Conservation (phyloP, 306 rosid species). For the Sophora flavescens region DNA sequence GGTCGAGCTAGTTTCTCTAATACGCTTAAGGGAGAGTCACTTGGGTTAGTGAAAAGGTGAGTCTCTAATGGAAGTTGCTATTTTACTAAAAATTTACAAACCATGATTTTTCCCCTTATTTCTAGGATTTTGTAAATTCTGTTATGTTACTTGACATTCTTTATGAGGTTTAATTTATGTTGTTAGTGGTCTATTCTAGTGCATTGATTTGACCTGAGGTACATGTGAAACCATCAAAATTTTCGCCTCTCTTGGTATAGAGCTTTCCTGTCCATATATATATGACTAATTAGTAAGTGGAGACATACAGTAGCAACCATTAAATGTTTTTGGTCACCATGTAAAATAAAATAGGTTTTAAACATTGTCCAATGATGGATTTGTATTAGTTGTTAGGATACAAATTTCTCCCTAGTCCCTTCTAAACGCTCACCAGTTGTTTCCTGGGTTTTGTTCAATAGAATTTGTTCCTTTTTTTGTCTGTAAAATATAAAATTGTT, state of each 20-base stretch:
- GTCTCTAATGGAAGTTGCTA: neutral
- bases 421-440: neutral
- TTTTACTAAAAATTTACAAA: neutral
- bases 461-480: neutral
- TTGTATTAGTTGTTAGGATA: no score
- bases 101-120: neutral
- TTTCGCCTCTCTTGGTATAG: neutral
- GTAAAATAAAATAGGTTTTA: neutral
- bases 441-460: neutral
- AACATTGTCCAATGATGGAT: neutral
- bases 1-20: no score
- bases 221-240: neutral
- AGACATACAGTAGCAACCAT: constrained; percentile 19
- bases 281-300: constrained; percentile 2
- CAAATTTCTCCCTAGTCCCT: no score
- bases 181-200: neutral
- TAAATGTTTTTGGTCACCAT: neutral
- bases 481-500: neutral
- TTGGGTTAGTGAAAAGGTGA: no score
- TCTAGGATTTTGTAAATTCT: constrained; percentile 8
- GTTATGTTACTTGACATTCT: neutral
- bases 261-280: constrained; percentile 11
- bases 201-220: neutral
- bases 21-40: no score
- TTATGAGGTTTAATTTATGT: constrained; percentile 1